Evolutionary conservation across 768 basidiomycete species (phyloP), one percentile per base, ranked within the genome.

Genomic region (Lactarius evosmus): DNA sequence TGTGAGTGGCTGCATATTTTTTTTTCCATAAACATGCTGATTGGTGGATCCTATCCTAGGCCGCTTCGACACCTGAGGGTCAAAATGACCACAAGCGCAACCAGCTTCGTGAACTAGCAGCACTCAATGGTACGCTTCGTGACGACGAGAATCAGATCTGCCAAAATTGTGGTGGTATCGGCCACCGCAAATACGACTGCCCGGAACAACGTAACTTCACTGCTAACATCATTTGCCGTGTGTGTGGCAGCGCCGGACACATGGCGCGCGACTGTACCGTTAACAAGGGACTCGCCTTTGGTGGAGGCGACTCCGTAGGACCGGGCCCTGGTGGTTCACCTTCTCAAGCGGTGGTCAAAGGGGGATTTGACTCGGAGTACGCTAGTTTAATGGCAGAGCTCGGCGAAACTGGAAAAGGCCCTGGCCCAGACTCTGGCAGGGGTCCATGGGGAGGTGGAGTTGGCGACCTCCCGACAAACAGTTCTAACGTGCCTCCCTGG

Each of bases 81-180:
- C 95, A 99, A 78, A 99, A 99, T 74, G 96, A 97, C 71, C 97
- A 99, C 80, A 99, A 99, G 76, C 91, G 96, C 58, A 98, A 96
- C 72, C 97, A 99, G 77, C 86, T 99, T 51, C 92, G 97, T 70
- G 97, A 99, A 74, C 84, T 99, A 52, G 97, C 97, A 19, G 95
- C 95, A 22, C 79, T 99, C 61, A 99, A 99, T 73, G 97, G 97
- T 78, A 99, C 97, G 51, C 87, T 99, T 61, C 95, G 97, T 70
- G 97, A 99, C 72, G 97, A 99, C 74, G 97, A 99, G 79, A 98
- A 98, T 73, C 97, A 99, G 77, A 87, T 98, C 66, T 99, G 97
- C 78, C 95, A 98, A 79, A 96, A 96, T 73, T 95, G 92, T 74
- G 93, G 91, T 72, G 88, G 88, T 58, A 84, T 94, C 68, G 95